phyloP scores from a whole-genome alignment of 2,329 filamentous ascomycete species.

The Cladosporium austrohemisphaericum region DNA sequence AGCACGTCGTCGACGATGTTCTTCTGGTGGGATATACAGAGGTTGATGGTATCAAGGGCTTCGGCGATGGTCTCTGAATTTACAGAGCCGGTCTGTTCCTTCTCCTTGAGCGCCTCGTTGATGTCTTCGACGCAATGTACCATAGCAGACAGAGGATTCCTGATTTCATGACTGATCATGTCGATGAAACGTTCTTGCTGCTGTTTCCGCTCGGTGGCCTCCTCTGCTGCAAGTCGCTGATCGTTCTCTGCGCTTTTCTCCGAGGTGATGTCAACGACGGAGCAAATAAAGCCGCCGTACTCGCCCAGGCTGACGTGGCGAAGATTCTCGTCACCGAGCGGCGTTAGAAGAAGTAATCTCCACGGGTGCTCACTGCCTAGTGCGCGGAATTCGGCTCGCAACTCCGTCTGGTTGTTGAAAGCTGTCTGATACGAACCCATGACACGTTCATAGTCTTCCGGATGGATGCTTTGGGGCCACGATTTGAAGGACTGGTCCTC shows the following conservation, averaged over 20 bases:
- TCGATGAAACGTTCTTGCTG: constrained; percentile 39
- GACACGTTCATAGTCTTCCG: constrained; percentile 42
- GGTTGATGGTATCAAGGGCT: constrained; percentile 38
- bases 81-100: constrained; percentile 18
- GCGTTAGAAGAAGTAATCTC: constrained; percentile 42
- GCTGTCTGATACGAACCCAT: constrained; percentile 43
- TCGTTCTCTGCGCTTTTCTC: constrained; percentile 43
- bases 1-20: constrained; percentile 48
- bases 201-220: constrained; percentile 36
- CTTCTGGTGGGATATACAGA: constrained; percentile 47
- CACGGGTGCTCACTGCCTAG: constrained; percentile 33
- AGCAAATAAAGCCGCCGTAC: constrained; percentile 45
- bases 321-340: constrained; percentile 38
- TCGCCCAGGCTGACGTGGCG: constrained; percentile 29
- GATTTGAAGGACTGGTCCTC: constrained; percentile 40
- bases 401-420: constrained; percentile 36
- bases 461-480: constrained; percentile 46
- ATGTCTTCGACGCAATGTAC: constrained; percentile 45
- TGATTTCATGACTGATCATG: constrained; percentile 39
- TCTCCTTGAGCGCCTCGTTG: constrained; percentile 28
- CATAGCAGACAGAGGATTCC: constrained; percentile 34
- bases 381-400: constrained; percentile 43
- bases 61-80: constrained; percentile 4
- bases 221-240: constrained; percentile 39
- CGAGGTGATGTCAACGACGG: constrained; percentile 45